Conservation (phyloP, 768 basidiomycete species). For the Termitomyces bulborhizus region DNA sequence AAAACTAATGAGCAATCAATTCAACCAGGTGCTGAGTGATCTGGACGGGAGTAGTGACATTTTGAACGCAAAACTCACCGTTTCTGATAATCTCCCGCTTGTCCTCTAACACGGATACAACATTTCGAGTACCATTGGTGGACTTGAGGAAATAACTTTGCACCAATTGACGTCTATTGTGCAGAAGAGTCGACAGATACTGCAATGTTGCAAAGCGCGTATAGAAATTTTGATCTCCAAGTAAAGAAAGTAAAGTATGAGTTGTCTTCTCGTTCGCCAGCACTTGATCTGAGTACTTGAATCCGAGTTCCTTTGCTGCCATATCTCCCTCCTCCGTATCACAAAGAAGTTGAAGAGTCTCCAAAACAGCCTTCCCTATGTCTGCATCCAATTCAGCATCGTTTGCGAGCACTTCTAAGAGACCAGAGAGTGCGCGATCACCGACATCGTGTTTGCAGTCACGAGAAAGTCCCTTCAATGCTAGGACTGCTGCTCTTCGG, state of each 20-base stretch:
- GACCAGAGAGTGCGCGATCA: constrained; percentile 63
- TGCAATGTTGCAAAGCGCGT: constrained; percentile 81
- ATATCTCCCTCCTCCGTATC: constrained; percentile 57
- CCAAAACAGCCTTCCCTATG: constrained; percentile 87
- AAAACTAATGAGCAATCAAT: not conserved
- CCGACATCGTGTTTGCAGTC: constrained; percentile 92
- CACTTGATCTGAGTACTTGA: constrained; percentile 78
- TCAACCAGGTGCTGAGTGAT: not conserved
- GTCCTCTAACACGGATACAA: constrained; percentile 75
- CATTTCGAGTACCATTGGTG: constrained; percentile 65
- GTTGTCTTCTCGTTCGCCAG: constrained; percentile 65
- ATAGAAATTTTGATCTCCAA: constrained; percentile 77
- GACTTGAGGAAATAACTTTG: constrained; percentile 92
- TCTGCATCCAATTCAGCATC: constrained; percentile 91
- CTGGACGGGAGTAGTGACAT: not conserved
- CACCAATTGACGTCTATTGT: constrained; percentile 73
- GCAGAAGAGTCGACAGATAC: constrained; percentile 70
- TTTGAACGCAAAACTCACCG: constrained; percentile 43
- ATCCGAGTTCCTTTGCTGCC: constrained; percentile 61
- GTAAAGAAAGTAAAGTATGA: constrained; percentile 71
- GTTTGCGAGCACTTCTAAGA: constrained; percentile 76
- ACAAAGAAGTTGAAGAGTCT: constrained; percentile 82
- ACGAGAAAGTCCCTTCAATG: constrained; percentile 86
- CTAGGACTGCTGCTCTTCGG: constrained; percentile 86
- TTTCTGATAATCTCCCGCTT: constrained; percentile 85